These are phyloP conservation scores for Cornus suecica DNA, from an alignment of 148 eudicot genomes.

Conservation along the genomic window DNA sequence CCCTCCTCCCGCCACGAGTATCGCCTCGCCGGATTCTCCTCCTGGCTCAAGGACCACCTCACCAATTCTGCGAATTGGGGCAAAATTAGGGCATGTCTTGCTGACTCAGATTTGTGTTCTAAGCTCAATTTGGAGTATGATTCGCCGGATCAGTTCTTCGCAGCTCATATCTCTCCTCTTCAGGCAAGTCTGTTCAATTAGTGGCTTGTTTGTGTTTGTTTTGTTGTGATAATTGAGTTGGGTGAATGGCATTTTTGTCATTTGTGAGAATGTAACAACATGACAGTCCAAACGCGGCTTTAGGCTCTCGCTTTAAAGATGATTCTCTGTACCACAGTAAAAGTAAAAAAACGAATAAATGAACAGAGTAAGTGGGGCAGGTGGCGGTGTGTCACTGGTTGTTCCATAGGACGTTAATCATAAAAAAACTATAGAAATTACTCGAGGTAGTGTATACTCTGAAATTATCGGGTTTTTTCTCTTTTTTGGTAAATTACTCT, in stretches of 20 bases:
- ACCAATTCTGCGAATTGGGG: slow-evolving; percentile 54
- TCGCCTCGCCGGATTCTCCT: slow-evolving; percentile 57
- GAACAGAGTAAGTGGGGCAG: not conserved
- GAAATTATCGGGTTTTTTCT: too few species aligned
- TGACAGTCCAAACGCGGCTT: not conserved
- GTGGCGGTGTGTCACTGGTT: not conserved
- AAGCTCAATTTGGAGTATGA: slow-evolving; percentile 40
- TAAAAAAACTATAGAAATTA: too few species aligned
- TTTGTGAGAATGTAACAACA: not conserved
- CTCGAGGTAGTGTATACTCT: too few species aligned
- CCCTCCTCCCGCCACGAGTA: slow-evolving; percentile 64
- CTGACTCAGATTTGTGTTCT: slow-evolving; percentile 43
- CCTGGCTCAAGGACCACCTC: slow-evolving; percentile 64
- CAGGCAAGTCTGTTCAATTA: slow-evolving; percentile 36
- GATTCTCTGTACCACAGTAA: not conserved
- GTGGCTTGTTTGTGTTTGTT: not conserved
- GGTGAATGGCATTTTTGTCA: not conserved
- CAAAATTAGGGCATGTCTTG: slow-evolving; percentile 64
- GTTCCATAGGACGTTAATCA: too few species aligned
- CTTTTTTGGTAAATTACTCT: too few species aligned
- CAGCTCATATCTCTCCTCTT: slow-evolving; percentile 66
- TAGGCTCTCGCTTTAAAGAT: not conserved
- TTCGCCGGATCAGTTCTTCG: slow-evolving; percentile 43
- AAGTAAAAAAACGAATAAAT: too few species aligned
- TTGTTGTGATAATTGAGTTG: not conserved